Conservation (phyloP, 768 basidiomycete genomes). For the Lactarius sp. region DNA sequence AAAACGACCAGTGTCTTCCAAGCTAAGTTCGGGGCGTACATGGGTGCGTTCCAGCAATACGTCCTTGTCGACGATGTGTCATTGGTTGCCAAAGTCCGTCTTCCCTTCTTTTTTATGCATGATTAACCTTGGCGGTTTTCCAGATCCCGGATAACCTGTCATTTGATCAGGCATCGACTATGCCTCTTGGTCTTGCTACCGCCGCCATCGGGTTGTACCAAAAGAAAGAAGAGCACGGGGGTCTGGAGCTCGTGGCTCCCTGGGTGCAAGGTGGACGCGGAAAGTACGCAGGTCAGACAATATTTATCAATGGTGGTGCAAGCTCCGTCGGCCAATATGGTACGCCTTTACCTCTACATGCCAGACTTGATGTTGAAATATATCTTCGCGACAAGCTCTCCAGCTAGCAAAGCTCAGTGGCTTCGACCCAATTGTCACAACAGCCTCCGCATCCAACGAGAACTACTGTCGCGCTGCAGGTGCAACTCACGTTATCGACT, state of each 20-base stretch:
- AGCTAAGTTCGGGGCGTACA: not conserved
- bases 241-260: conserved; percentile 38
- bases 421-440: conserved; percentile 25
- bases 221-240: conserved; percentile 9
- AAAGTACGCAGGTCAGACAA: conserved; percentile 41
- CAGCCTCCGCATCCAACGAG: conserved; percentile 18
- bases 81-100: conserved; percentile 24
- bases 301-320: conserved; percentile 46
- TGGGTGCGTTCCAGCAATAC: conserved; percentile 27
- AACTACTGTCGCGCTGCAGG: conserved; percentile 16
- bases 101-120: not conserved
- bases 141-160: conserved; percentile 45
- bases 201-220: conserved; percentile 49
- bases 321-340: conserved; percentile 45
- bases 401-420: conserved; percentile 25
- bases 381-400: not conserved
- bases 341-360: conserved; percentile 26
- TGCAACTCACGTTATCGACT: conserved; percentile 26
- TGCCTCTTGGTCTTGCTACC: conserved; percentile 47
- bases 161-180: conserved; percentile 45
- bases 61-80: conserved; percentile 23
- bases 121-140: not conserved
- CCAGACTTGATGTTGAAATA: not conserved
- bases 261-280: conserved; percentile 36
- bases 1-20: conserved; percentile 13